These are phyloP conservation scores for Oryza nivara DNA, from an alignment of 176 grass and related monocot species.

Conservation along the genomic window DNA sequence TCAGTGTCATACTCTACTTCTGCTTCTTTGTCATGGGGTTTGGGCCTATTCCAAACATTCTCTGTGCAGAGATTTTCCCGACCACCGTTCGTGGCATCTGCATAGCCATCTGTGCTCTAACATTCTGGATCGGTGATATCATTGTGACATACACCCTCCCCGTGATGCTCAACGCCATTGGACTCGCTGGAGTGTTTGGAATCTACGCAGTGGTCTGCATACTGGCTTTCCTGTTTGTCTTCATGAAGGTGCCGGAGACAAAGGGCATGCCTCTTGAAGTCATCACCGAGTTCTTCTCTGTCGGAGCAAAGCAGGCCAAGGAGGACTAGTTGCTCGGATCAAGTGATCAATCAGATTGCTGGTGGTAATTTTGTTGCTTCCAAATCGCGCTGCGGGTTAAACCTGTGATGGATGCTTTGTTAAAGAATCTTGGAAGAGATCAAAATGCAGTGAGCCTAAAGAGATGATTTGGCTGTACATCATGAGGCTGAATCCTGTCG, in stretches of 20 bases:
- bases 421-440: constrained; percentile 39
- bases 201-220: constrained; percentile 76
- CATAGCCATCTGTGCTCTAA: constrained; percentile 83
- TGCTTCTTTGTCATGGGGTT: constrained; percentile 98
- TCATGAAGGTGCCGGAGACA: constrained; percentile 86
- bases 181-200: constrained; percentile 85
- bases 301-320: constrained; percentile 74
- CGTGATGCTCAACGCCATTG: constrained; percentile 74
- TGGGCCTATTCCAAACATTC: constrained; percentile 88
- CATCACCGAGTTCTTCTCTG: constrained; percentile 90
- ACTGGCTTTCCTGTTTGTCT: constrained; percentile 73
- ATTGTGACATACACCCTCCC: constrained; percentile 92
- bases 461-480: constrained; percentile 39
- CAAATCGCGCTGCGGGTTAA: neutral
- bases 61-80: constrained; percentile 95
- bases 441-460: constrained; percentile 22
- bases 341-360: neutral
- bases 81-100: constrained; percentile 85
- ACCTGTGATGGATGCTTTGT: constrained; percentile 23
- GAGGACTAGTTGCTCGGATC: constrained; percentile 48
- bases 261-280: constrained; percentile 99
- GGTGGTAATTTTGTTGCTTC: constrained; percentile 40
- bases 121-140: constrained; percentile 85
- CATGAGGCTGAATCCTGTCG: constrained; percentile 21
- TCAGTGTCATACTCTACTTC: constrained; percentile 83